A percentile compares a stretch with the other conserved stretches of the same genome.
phyloP scores from a whole-genome alignment of 768 basidiomycete species.

The Auriscalpium orientale region DNA sequence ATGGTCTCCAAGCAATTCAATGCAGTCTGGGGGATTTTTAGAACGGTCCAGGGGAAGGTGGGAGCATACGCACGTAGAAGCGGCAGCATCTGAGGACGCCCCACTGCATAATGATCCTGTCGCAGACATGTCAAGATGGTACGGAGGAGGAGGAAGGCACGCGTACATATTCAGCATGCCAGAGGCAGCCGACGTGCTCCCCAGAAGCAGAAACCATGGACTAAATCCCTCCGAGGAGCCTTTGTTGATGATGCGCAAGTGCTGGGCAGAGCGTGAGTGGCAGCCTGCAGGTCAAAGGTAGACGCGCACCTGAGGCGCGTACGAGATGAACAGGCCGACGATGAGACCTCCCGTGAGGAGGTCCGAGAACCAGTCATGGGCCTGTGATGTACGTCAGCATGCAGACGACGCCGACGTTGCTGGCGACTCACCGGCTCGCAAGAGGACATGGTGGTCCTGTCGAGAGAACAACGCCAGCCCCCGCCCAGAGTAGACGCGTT shows the following conservation, averaged over 20 bases:
- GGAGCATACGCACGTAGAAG: slow-evolving; percentile 48
- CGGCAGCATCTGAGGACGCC: slow-evolving; percentile 74
- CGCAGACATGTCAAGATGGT: slow-evolving; percentile 15
- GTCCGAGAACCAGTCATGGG: slow-evolving; percentile 16
- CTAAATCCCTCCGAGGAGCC: slow-evolving; percentile 85
- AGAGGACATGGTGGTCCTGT: slow-evolving; percentile 7
- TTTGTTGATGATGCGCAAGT: slow-evolving; percentile 69
- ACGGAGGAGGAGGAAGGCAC: not conserved
- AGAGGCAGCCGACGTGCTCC: slow-evolving; percentile 75
- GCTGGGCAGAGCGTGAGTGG: slow-evolving; percentile 33
- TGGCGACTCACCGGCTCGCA: slow-evolving; percentile 7
- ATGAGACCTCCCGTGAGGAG: slow-evolving; percentile 14
- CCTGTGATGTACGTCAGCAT: slow-evolving; percentile 1
- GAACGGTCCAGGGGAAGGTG: not conserved
- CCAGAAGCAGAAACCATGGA: slow-evolving; percentile 85
- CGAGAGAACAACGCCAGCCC: too few relatives aligned
- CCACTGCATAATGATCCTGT: slow-evolving; percentile 80
- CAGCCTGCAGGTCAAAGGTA: not conserved
- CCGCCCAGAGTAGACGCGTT: too few relatives aligned
- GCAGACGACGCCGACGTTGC: not conserved
- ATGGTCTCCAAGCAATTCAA: slow-evolving; percentile 72
- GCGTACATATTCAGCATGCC: slow-evolving; percentile 79
- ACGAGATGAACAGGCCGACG: slow-evolving; percentile 16
- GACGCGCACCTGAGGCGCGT: slow-evolving; percentile 13
- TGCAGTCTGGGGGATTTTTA: slow-evolving; percentile 36